Conservation (phyloP, 345 rosid genomes). For the Kandelia obovata region DNA sequence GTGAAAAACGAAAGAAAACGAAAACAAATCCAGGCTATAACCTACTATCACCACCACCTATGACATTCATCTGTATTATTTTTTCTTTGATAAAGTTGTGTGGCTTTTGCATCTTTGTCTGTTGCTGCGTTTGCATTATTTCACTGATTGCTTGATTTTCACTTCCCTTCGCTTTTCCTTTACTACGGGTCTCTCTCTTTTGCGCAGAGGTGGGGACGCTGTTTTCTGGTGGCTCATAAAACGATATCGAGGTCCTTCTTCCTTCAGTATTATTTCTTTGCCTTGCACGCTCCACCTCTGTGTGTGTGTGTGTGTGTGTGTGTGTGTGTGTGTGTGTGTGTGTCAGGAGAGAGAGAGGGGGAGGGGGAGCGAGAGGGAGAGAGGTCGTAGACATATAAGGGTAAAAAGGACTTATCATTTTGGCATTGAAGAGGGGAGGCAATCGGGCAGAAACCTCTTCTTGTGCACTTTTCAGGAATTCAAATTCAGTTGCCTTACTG, state of each 20-base stretch:
- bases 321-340: too few species aligned
- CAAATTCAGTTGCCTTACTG: slow-evolving; percentile 21
- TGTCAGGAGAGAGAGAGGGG: background rate
- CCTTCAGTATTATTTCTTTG: slow-evolving; percentile 25
- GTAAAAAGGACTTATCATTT: slow-evolving; percentile 6
- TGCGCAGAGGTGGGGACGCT: background rate
- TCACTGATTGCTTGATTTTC: background rate
- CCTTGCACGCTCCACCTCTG: slow-evolving; percentile 28
- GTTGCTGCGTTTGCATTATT: background rate
- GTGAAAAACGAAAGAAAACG: background rate
- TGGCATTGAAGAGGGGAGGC: slow-evolving; percentile 29
- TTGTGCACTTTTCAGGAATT: slow-evolving; percentile 26
- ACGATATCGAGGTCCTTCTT: slow-evolving; percentile 41
- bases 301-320: too few species aligned
- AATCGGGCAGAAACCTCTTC: slow-evolving; percentile 23
- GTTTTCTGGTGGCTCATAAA: slow-evolving; percentile 30
- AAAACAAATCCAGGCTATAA: background rate
- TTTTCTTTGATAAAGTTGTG: background rate
- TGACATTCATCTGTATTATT: background rate
- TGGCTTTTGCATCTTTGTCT: background rate
- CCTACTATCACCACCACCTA: background rate
- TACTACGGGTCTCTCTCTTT: background rate
- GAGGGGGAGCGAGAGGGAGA: background rate
- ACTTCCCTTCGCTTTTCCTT: background rate
- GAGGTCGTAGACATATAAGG: background rate